Percentiles rank a stretch among this genome's conserved stretches.
These are phyloP conservation scores for Cutaneotrichosporon mucoides DNA, from an alignment of 1,284 basidiomycete genomes.

Conservation along the genomic window DNA sequence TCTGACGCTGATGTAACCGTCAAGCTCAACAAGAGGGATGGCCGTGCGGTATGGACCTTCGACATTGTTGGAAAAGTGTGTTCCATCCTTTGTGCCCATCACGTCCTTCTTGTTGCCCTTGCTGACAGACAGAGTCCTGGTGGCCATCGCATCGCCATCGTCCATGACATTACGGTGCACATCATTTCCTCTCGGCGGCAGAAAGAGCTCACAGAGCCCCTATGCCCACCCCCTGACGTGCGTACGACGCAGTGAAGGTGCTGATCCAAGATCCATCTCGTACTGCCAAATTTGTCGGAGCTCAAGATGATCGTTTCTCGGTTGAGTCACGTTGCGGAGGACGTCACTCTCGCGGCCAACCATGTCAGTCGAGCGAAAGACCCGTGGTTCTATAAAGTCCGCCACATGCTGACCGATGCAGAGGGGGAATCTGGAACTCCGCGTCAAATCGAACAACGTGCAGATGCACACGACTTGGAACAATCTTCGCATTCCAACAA, in stretches of 20 bases:
- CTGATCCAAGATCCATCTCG: conserved; percentile 64
- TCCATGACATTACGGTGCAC: conserved; percentile 52
- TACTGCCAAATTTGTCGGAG: conserved; percentile 71
- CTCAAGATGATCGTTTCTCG: conserved; percentile 73
- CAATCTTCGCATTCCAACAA: conserved; percentile 65
- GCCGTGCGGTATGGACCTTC: conserved; percentile 41
- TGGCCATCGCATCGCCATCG: conserved; percentile 36
- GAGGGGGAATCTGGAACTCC: conserved; percentile 53
- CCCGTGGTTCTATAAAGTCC: too few species aligned
- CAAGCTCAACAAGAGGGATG: conserved; percentile 56
- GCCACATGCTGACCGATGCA: conserved; percentile 8
- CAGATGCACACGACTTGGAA: conserved; percentile 76
- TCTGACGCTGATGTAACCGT: conserved; percentile 64
- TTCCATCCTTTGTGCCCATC: not conserved
- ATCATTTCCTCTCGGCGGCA: conserved; percentile 71
- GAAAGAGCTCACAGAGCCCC: conserved; percentile 67
- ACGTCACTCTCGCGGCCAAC: conserved; percentile 58
- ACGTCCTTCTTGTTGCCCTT: not conserved
- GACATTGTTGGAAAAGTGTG: conserved; percentile 39
- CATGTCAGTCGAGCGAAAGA: conserved; percentile 21
- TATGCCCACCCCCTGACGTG: conserved; percentile 85
- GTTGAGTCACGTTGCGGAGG: conserved; percentile 67
- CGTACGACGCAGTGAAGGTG: conserved; percentile 23
- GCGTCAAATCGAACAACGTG: conserved; percentile 65
- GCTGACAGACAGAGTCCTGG: conserved; percentile 18